phyloP scores from a whole-genome alignment of 768 basidiomycete genomes.

The Russula emetica region DNA sequence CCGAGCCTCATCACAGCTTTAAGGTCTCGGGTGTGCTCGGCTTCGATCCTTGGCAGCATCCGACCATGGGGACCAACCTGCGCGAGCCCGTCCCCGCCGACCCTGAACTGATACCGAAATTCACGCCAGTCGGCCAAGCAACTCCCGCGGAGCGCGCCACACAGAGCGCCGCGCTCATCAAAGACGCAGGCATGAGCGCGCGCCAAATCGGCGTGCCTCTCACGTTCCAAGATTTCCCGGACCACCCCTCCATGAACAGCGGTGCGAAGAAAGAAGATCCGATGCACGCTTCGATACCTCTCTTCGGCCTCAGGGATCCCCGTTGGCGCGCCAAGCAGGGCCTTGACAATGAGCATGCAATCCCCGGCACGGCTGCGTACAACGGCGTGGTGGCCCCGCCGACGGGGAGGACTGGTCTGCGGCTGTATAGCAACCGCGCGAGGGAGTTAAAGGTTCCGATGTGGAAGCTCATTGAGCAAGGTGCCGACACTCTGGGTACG shows the following conservation, averaged over 20 bases:
- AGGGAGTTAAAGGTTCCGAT: background rate
- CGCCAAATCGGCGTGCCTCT: slow-evolving; percentile 14
- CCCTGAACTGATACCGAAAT: slow-evolving; percentile 11
- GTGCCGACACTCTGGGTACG: background rate
- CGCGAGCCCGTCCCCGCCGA: slow-evolving; percentile 23
- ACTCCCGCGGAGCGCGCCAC: slow-evolving; percentile 5
- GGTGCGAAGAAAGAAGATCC: background rate
- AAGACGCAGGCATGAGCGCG: slow-evolving; percentile 16
- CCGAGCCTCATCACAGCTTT: slow-evolving; percentile 1
- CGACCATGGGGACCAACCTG: slow-evolving; percentile 21
- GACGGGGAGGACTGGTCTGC: background rate
- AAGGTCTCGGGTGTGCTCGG: slow-evolving; percentile 14
- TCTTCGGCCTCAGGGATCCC: slow-evolving; percentile 9
- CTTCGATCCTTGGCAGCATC: slow-evolving; percentile 12
- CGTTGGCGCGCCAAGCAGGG: slow-evolving; percentile 18
- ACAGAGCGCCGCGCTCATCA: slow-evolving; percentile 12
- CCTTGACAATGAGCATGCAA: background rate
- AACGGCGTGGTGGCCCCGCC: background rate
- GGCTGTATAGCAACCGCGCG: background rate
- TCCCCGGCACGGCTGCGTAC: background rate
- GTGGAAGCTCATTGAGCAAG: background rate
- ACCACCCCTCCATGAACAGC: background rate
- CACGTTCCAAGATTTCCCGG: slow-evolving; percentile 18
- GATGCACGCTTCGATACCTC: slow-evolving; percentile 6
- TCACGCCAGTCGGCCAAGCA: background rate